Percentiles rank a stretch among this genome's conserved stretches.
Conservation (phyloP, 2,329 filamentous ascomycete species). For the Exophiala bonariae region DNA sequence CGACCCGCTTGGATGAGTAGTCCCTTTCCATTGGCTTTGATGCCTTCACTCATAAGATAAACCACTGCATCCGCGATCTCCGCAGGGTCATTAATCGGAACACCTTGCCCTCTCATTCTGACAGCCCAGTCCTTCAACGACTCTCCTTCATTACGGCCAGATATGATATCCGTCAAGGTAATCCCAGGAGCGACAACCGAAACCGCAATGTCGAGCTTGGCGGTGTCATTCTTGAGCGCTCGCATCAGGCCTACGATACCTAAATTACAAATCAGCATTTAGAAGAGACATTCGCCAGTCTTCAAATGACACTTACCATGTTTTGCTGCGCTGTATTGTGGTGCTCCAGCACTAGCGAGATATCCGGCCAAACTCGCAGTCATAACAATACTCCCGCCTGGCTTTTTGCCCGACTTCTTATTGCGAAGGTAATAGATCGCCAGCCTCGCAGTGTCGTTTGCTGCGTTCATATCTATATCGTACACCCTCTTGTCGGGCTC, state of each 20-base stretch:
- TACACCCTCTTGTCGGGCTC: slow-evolving; percentile 48
- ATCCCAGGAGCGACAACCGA: slow-evolving; percentile 51
- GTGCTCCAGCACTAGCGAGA: slow-evolving; percentile 48
- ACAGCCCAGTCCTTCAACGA: slow-evolving; percentile 41
- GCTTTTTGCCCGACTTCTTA: slow-evolving; percentile 27
- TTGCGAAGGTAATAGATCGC: slow-evolving; percentile 49
- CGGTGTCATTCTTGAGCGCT: slow-evolving; percentile 50
- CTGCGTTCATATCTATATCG: slow-evolving; percentile 49
- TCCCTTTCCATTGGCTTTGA: slow-evolving; percentile 46
- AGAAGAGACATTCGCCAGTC: no score
- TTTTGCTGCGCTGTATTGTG: slow-evolving; percentile 51
- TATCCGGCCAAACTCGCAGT: slow-evolving; percentile 53
- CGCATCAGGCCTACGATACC: slow-evolving; percentile 52
- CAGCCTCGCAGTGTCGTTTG: slow-evolving; percentile 48
- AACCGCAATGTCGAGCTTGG: slow-evolving; percentile 46
- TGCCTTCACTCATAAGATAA: slow-evolving; percentile 45
- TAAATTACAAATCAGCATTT: slow-evolving; percentile 1
- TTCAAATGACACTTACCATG: slow-evolving; percentile 37
- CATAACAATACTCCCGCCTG: slow-evolving; percentile 47
- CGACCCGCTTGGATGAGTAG: slow-evolving; percentile 47
- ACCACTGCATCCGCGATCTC: slow-evolving; percentile 46
- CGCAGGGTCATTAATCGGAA: slow-evolving; percentile 49
- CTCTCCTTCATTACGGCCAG: slow-evolving; percentile 34
- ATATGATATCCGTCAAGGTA: slow-evolving; percentile 48
- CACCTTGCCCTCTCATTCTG: slow-evolving; percentile 44